phyloP scores from a whole-genome alignment of 2,329 filamentous ascomycete species.

The Lachnellula subtilissima region DNA sequence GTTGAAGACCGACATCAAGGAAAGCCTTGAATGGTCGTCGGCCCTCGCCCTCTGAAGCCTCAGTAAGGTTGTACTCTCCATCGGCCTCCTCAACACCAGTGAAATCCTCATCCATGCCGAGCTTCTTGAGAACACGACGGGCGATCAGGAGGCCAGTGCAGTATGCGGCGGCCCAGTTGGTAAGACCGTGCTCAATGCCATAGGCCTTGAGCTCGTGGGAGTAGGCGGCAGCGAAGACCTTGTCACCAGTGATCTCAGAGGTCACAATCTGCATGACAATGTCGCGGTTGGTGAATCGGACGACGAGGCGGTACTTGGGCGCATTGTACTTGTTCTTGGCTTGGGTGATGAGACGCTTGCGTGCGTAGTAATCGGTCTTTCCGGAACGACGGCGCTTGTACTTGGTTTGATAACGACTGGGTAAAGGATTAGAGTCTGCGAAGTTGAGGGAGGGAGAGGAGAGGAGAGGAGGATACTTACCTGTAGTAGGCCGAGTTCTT shows the following conservation, averaged over 20 bases:
- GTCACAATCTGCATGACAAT: slow-evolving; percentile 97
- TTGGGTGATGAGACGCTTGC: slow-evolving; percentile 99
- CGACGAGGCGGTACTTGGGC: slow-evolving; percentile 98
- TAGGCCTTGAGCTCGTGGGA: slow-evolving; percentile 97
- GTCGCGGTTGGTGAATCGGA: slow-evolving; percentile 99
- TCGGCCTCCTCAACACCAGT: slow-evolving; percentile 93
- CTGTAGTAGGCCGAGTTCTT: slow-evolving; percentile 99
- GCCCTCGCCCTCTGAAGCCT: slow-evolving; percentile 88
- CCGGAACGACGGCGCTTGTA: slow-evolving; percentile 94
- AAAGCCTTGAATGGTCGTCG: slow-evolving; percentile 99
- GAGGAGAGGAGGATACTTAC: slow-evolving; percentile 49
- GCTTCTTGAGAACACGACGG: slow-evolving; percentile 95
- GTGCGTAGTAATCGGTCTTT: slow-evolving; percentile 99
- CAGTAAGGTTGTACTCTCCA: slow-evolving; percentile 93
- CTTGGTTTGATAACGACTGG: slow-evolving; percentile 98
- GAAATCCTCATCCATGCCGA: slow-evolving; percentile 90
- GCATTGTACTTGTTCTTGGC: slow-evolving; percentile 99
- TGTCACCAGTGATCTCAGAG: slow-evolving; percentile 96
- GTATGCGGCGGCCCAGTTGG: slow-evolving; percentile 99
- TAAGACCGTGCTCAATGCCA: slow-evolving; percentile 96
- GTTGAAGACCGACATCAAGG: slow-evolving; percentile 95
- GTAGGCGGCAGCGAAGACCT: slow-evolving; percentile 90
- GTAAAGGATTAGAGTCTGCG: slow-evolving; percentile 18
- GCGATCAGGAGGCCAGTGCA: slow-evolving; percentile 94
- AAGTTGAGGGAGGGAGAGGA: slow-evolving; percentile 16